Percentiles rank a stretch among this genome's conserved stretches.
phyloP scores from a whole-genome alignment of 1,284 basidiomycete species.

The Fomes fomentarius region DNA sequence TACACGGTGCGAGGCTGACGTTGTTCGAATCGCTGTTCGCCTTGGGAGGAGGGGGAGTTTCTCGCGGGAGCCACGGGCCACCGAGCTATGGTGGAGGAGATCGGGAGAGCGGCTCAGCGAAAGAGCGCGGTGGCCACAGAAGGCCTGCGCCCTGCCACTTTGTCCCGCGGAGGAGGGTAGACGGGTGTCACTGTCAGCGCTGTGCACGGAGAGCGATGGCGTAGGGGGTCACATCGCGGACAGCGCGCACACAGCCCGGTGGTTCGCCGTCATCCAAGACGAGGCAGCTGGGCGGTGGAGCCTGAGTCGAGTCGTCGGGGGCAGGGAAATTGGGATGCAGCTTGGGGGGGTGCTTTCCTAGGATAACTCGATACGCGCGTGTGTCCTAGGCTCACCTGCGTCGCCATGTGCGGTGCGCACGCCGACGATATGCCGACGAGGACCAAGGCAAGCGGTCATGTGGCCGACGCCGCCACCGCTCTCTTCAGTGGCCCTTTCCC shows the following conservation, averaged over 20 bases:
- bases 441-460: constrained; percentile 14
- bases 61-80: too few relatives aligned
- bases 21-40: background rate
- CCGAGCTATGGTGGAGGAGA: too few relatives aligned
- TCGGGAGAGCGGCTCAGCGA: too few relatives aligned
- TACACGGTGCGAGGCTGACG: background rate
- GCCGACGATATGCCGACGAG: constrained; percentile 13
- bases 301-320: background rate
- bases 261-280: constrained; percentile 7
- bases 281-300: constrained; percentile 1
- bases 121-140: background rate
- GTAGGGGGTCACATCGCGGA: constrained; percentile 11
- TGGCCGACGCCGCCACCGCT: constrained; percentile 20
- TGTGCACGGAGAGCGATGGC: background rate
- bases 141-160: background rate
- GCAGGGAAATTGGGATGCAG: too few relatives aligned
- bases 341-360: too few relatives aligned
- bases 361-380: too few relatives aligned
- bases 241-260: constrained; percentile 13
- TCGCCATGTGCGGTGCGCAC: background rate
- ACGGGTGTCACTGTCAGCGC: constrained; percentile 14
- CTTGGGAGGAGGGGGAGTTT: too few relatives aligned
- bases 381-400: too few relatives aligned
- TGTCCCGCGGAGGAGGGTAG: background rate
- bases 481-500: constrained; percentile 13